These are phyloP conservation scores for Collybia nuda DNA, from an alignment of 768 basidiomycete genomes.

Conservation along the genomic window DNA sequence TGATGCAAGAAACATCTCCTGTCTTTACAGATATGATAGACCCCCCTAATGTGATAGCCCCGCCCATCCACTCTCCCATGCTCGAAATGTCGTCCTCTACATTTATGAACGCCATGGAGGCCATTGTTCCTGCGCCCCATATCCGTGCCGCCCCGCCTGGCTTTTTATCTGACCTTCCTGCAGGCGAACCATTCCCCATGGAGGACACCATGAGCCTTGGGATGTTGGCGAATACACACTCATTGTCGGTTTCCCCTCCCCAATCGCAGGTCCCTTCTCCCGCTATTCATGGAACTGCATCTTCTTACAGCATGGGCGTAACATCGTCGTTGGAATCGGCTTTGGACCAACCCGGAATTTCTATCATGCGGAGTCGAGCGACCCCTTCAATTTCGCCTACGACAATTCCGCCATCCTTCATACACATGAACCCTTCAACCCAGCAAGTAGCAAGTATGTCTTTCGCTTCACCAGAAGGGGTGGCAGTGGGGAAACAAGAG, in stretches of 20 bases:
- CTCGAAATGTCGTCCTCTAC: constrained; percentile 32
- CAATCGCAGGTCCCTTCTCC: constrained; percentile 37
- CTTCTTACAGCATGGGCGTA: constrained; percentile 36
- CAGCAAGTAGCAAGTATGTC: constrained; percentile 11
- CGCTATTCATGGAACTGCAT: constrained; percentile 34
- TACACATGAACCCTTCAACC: constrained; percentile 23
- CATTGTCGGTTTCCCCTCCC: constrained; percentile 30
- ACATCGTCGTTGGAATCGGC: constrained; percentile 46
- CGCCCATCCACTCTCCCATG: constrained; percentile 38
- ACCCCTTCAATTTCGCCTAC: constrained; percentile 31
- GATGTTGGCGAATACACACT: constrained; percentile 33
- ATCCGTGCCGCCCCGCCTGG: constrained; percentile 29
- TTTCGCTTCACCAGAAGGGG: constrained; percentile 17
- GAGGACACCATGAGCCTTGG: constrained; percentile 37
- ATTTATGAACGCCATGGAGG: constrained; percentile 38
- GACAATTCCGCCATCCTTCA: constrained; percentile 14
- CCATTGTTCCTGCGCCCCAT: constrained; percentile 20
- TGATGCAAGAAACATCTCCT: constrained; percentile 30
- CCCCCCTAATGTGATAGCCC: constrained; percentile 18
- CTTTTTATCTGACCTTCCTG: constrained; percentile 41
- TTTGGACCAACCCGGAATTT: constrained; percentile 34
- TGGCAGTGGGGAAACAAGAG: constrained; percentile 19
- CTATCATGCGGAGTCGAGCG: constrained; percentile 34
- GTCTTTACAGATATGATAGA: constrained; percentile 33
- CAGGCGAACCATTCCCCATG: constrained; percentile 30